Evolutionary conservation across 441 rosid species (phyloP).

Genomic region (Croton laevigatus): DNA sequence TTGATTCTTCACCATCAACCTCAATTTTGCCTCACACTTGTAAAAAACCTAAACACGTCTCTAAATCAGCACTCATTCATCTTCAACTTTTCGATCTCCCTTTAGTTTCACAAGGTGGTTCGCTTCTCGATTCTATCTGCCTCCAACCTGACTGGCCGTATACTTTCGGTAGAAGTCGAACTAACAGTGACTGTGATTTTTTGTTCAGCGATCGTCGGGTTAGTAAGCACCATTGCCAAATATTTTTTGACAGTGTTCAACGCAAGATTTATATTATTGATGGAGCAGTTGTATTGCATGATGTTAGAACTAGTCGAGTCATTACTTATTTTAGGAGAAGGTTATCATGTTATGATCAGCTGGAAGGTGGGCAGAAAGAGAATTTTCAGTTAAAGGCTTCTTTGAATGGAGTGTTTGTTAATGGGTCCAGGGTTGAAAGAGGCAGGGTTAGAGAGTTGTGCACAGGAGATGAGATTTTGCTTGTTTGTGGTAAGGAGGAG

Average conservation of each 20-base stretch:
- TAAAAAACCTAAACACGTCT: slow-evolving; percentile 31
- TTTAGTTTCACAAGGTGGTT: slow-evolving; percentile 47
- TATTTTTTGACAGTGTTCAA: slow-evolving; percentile 49
- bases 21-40: slow-evolving; percentile 21
- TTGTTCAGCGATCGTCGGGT: slow-evolving; percentile 41
- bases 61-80: slow-evolving; percentile 41
- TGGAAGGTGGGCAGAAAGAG: slow-evolving; percentile 29
- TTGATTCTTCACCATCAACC: not conserved
- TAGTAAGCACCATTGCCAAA: slow-evolving; percentile 75
- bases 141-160: slow-evolving; percentile 58
- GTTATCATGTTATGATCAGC: slow-evolving; percentile 27
- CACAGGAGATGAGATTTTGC: slow-evolving; percentile 70
- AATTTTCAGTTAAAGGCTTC: slow-evolving; percentile 33
- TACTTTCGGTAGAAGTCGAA: slow-evolving; percentile 71
- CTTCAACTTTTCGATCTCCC: slow-evolving; percentile 48
- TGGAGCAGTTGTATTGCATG: slow-evolving; percentile 35
- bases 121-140: slow-evolving; percentile 34
- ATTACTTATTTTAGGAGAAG: slow-evolving; percentile 45
- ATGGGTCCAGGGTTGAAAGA: slow-evolving; percentile 45
- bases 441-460: slow-evolving; percentile 44
- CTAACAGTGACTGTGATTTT: slow-evolving; percentile 43
- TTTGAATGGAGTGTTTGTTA: slow-evolving; percentile 65
- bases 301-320: slow-evolving; percentile 19
- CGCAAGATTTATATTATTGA: slow-evolving; percentile 56
- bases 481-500: slow-evolving; percentile 31